These are phyloP conservation scores for Talaromyces sp. DNA, from an alignment of 2,329 filamentous ascomycete genomes.

Conservation along the genomic window DNA sequence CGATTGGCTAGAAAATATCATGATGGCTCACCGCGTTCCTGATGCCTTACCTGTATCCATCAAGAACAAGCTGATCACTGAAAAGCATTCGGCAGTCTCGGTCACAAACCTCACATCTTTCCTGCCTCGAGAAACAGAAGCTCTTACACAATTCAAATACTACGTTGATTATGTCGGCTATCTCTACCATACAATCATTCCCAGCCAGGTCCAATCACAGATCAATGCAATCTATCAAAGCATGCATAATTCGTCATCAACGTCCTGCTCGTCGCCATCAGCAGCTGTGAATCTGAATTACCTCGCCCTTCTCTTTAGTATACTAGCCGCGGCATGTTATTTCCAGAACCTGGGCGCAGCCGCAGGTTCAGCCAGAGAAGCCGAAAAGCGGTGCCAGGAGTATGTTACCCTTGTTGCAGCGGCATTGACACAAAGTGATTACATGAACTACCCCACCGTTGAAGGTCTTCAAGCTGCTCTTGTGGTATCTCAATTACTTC, in stretches of 20 bases:
- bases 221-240: constrained; percentile 29
- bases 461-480: constrained; percentile 32
- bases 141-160: constrained; percentile 27
- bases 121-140: constrained; percentile 28
- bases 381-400: constrained; percentile 22
- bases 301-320: constrained; percentile 31
- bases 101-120: constrained; percentile 20
- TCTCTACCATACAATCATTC: constrained; percentile 34
- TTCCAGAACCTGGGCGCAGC: constrained; percentile 21
- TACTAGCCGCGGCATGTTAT: constrained; percentile 29
- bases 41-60: constrained; percentile 6
- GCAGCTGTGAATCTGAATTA: constrained; percentile 22
- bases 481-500: constrained; percentile 27
- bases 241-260: constrained; percentile 16
- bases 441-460: constrained; percentile 26
- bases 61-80: constrained; percentile 1
- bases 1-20: constrained; percentile 8
- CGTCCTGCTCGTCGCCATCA: neutral
- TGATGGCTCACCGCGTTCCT: constrained; percentile 10
- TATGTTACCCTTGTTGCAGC: constrained; percentile 27
- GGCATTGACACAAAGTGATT: constrained; percentile 29
- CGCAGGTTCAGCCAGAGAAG: constrained; percentile 15
- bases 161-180: constrained; percentile 32
- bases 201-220: constrained; percentile 20
- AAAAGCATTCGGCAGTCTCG: constrained; percentile 13